Percentiles rank a stretch among this genome's conserved stretches.
phyloP scores from a whole-genome alignment of 305 asterid genomes.

The Rubia balearica region DNA sequence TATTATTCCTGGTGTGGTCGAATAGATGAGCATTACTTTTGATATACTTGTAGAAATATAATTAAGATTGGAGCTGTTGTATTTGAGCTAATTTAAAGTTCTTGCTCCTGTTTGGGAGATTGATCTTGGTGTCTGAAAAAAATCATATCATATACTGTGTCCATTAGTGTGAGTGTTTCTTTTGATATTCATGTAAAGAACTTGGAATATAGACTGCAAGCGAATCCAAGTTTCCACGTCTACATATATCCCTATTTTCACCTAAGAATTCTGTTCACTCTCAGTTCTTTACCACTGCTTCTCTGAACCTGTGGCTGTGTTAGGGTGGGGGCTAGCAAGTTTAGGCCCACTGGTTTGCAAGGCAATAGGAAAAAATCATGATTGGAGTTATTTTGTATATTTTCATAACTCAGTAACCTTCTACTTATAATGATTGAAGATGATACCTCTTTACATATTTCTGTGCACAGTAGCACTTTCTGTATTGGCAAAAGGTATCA shows the following conservation, averaged over 20 bases:
- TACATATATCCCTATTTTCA: background rate
- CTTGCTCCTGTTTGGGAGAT: background rate
- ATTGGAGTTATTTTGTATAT: background rate
- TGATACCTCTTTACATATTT: background rate
- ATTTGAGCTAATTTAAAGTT: background rate
- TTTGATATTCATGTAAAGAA: background rate
- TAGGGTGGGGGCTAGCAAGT: background rate
- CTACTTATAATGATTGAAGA: background rate
- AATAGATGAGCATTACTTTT: background rate
- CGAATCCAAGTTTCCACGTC: background rate
- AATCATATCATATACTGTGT: too few species aligned
- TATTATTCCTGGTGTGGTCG: background rate
- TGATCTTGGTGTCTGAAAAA: background rate
- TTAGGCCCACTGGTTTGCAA: background rate
- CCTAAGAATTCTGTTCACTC: background rate
- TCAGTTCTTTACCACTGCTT: background rate
- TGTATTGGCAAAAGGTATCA: background rate
- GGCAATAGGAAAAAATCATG: background rate
- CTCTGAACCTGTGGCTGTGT: background rate
- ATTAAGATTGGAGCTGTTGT: background rate
- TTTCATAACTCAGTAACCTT: background rate
- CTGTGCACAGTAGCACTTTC: background rate
- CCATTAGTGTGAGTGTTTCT: background rate
- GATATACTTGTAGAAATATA: background rate
- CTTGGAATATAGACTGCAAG: background rate